Conservation (phyloP, 345 rosid genomes). For the Erucastrum elatum region DNA sequence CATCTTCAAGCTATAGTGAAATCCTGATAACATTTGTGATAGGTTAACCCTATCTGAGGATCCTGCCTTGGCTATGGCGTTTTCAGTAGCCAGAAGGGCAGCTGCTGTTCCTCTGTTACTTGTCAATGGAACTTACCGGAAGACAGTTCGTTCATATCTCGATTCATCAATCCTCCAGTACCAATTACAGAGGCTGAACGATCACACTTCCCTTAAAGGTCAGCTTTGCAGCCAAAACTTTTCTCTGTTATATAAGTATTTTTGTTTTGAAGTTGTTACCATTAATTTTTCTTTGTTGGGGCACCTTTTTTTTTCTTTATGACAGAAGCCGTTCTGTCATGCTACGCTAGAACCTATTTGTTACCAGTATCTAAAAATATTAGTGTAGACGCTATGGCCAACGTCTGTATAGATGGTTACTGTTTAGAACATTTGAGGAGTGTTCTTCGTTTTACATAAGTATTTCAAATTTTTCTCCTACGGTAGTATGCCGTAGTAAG, state of each 20-base stretch:
- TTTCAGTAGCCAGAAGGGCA: slow-evolving; percentile 94
- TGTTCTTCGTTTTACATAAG: slow-evolving; percentile 5
- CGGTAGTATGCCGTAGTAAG: not conserved
- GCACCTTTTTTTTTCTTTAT: not conserved
- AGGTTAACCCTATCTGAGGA: slow-evolving; percentile 96
- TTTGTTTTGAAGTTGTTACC: not conserved
- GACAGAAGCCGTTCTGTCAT: slow-evolving; percentile 1
- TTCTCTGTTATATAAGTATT: not conserved
- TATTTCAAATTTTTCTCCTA: not conserved
- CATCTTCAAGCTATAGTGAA: slow-evolving; percentile 31
- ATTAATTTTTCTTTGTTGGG: slow-evolving; percentile 4
- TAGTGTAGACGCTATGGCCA: slow-evolving; percentile 13
- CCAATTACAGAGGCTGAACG: slow-evolving; percentile 83
- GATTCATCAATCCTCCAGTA: slow-evolving; percentile 92
- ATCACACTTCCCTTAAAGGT: slow-evolving; percentile 87
- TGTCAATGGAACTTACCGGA: slow-evolving; percentile 96
- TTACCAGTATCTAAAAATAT: slow-evolving; percentile 2
- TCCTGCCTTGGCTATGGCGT: slow-evolving; percentile 98
- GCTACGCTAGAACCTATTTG: slow-evolving; percentile 26
- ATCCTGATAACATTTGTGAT: slow-evolving; percentile 19
- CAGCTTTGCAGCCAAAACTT: slow-evolving; percentile 27
- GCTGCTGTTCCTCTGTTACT: slow-evolving; percentile 95
- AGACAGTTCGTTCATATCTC: slow-evolving; percentile 83
- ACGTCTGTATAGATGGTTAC: slow-evolving; percentile 8
- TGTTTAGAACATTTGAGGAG: slow-evolving; percentile 19